Evolutionary conservation across 1,284 basidiomycete genomes (phyloP), one percentile per base, ranked within the genome.

Genomic region (Taiwanofungus camphoratus): DNA sequence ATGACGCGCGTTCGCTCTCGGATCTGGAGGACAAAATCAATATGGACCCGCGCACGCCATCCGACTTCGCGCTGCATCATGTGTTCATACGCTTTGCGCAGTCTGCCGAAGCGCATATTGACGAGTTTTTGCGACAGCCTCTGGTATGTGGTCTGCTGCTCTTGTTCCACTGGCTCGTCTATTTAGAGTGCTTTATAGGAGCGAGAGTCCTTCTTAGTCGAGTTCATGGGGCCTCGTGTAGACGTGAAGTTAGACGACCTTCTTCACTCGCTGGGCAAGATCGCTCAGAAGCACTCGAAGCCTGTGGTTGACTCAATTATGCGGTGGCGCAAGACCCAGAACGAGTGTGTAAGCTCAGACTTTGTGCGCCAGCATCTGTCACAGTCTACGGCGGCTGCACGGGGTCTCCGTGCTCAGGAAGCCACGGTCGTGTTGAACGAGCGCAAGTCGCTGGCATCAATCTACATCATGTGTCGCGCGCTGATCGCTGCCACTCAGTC

Each of bases 401-500:
- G 71, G 23, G 58, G 60, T 19, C 54, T 67, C 26, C 68, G 71
- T 19, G 50, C 66, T 39, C 65, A 71, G 31, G 84, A 90, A 48
- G 69, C 80, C 6, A 70, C 78, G 2, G 69, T 68, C 9, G 65
- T 83, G 15, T 65, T 91, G 30, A 76, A 76, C 48, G 87, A 88
- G 56, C 79, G 89, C n/a, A 86, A 89, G 65, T 76, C 78, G 38
- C 72, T 92, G 3, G 84, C 88, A 3, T 82, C 87, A 1, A 85
- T 87, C 29, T 94, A 92, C 61, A 81, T 95, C 55, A 85, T 91
- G 76, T 92, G 90, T 58, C 78, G 92, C 37, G 83, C 88, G 0
- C 70, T 95, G 21, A 81, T 92, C 21, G 81, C 79, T 2, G 77
- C 94, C 12, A 75, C 94, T 36, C 77, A 84, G 39, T 70, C 76